phyloP scores from a whole-genome alignment of 129 eudicot species.

The Escallonia rubra region DNA sequence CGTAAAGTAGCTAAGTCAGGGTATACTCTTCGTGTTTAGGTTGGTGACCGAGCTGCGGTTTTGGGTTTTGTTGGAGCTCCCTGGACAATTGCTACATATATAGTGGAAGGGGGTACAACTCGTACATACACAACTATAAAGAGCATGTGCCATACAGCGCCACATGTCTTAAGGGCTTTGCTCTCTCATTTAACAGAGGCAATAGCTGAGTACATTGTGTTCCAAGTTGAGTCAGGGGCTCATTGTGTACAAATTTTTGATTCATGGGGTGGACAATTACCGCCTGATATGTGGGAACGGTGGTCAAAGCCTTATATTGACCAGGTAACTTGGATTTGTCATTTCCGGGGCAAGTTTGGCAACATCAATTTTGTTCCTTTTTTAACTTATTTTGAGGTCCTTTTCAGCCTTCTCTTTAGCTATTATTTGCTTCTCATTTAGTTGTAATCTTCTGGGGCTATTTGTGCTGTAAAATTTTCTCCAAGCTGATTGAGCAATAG shows the following conservation, averaged over 20 bases:
- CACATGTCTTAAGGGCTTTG: conserved; percentile 65
- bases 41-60: conserved; percentile 85
- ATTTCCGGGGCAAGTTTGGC: background rate
- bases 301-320: conserved; percentile 98
- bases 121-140: conserved; percentile 85
- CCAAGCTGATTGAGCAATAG: too few species aligned
- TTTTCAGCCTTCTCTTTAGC: background rate
- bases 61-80: conserved; percentile 99
- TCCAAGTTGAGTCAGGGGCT: conserved; percentile 88
- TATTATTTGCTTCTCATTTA: background rate
- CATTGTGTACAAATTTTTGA: conserved; percentile 94
- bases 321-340: conserved; percentile 38
- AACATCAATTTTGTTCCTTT: background rate
- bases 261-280: conserved; percentile 98
- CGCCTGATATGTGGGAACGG: conserved; percentile 91
- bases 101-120: conserved; percentile 95
- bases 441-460: too few species aligned
- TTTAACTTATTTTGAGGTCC: background rate
- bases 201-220: conserved; percentile 72
- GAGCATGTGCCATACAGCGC: conserved; percentile 93
- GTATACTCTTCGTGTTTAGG: conserved; percentile 32
- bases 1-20: too few species aligned
- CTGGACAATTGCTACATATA: conserved; percentile 97
- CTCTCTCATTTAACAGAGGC: conserved; percentile 80
- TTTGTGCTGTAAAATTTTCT: too few species aligned